A percentile compares a stretch with the other conserved stretches of the same genome.
Conservation (phyloP, 2,329 filamentous ascomycete genomes). For the Penicillium brevicompactum region DNA sequence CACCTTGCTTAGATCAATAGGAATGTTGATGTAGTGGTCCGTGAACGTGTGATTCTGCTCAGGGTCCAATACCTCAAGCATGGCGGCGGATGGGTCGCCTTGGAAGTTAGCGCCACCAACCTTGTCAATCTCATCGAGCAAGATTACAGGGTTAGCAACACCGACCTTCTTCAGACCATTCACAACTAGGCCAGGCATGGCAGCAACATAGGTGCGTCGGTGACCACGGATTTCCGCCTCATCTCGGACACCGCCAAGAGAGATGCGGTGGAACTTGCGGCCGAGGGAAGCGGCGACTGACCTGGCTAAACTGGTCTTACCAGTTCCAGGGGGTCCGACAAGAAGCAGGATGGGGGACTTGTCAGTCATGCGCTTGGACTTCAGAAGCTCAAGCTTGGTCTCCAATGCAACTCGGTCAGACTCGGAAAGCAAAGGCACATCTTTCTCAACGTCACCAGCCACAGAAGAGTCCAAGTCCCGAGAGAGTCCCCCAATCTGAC, state of each 20-base stretch:
- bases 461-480: slow-evolving; percentile 45
- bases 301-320: slow-evolving; percentile 92
- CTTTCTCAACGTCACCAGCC: slow-evolving; percentile 56
- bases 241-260: slow-evolving; percentile 90
- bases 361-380: slow-evolving; percentile 83
- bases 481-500: slow-evolving; percentile 65
- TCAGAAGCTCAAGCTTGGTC: slow-evolving; percentile 73
- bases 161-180: slow-evolving; percentile 94
- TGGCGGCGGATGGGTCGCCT: slow-evolving; percentile 92
- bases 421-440: slow-evolving; percentile 54
- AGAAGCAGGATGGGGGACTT: slow-evolving; percentile 95
- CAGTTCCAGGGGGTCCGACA: slow-evolving; percentile 89
- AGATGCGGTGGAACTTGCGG: slow-evolving; percentile 95
- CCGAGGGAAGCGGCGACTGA: slow-evolving; percentile 90
- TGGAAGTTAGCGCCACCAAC: slow-evolving; percentile 88
- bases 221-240: slow-evolving; percentile 97
- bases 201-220: slow-evolving; percentile 91
- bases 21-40: slow-evolving; percentile 95
- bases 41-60: slow-evolving; percentile 95
- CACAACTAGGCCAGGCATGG: slow-evolving; percentile 96
- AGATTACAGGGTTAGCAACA: slow-evolving; percentile 90
- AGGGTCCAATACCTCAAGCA: slow-evolving; percentile 96
- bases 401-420: slow-evolving; percentile 49
- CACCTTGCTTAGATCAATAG: slow-evolving; percentile 93
- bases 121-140: slow-evolving; percentile 98